Conservation (phyloP, 2,329 filamentous ascomycete genomes). For the Knufia petricola region DNA sequence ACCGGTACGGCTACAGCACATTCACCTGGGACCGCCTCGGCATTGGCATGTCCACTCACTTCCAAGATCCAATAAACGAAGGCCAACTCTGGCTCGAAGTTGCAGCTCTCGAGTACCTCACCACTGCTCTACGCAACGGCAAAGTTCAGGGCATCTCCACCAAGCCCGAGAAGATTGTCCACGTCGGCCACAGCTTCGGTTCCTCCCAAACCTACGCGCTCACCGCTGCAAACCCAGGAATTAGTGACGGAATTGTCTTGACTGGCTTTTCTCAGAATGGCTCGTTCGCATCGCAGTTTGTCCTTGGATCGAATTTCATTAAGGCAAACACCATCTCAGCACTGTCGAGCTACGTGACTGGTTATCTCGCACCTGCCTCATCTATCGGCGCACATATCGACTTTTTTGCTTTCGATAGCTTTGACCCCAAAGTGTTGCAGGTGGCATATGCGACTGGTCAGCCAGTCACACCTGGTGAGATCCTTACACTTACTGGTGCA, state of each 20-base stretch:
- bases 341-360: constrained; percentile 46
- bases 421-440: constrained; percentile 45
- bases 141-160: constrained; percentile 28
- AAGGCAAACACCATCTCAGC: constrained; percentile 13
- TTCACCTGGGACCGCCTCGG: constrained; percentile 56
- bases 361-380: constrained; percentile 38
- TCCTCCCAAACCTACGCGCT: constrained; percentile 50
- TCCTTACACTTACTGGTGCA: constrained; percentile 45
- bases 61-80: constrained; percentile 49
- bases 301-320: constrained; percentile 14
- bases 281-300: constrained; percentile 33
- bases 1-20: constrained; percentile 47
- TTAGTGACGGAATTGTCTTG: constrained; percentile 50
- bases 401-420: constrained; percentile 45
- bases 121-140: constrained; percentile 39
- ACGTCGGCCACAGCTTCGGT: constrained; percentile 56
- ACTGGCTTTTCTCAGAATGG: constrained; percentile 49
- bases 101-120: constrained; percentile 48
- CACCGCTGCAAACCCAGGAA: constrained; percentile 32
- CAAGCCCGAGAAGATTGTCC: constrained; percentile 38
- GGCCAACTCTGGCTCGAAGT: constrained; percentile 53
- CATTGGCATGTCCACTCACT: constrained; percentile 48
- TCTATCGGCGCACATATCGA: constrained; percentile 38
- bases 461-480: constrained; percentile 49
- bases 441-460: constrained; percentile 42